Evolutionary conservation across 2,329 filamentous ascomycete species (phyloP).

Genomic region (Trichoderma gracile): DNA sequence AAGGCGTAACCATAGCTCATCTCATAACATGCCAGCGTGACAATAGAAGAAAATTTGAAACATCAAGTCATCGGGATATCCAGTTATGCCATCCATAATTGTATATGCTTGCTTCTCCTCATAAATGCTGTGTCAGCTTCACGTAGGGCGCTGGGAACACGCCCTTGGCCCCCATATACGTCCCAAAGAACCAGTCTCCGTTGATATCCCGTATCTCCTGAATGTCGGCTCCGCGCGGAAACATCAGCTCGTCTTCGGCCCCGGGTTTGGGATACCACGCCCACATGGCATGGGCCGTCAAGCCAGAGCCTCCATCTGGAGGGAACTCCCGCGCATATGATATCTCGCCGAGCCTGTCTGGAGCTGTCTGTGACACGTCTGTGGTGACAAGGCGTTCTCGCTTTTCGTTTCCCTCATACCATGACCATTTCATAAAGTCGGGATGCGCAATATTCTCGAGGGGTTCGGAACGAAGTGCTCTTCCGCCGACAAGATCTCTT

Average conservation of each 20-base stretch:
- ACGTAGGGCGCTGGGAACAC: constrained; percentile 82
- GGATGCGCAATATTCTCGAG: constrained; percentile 41
- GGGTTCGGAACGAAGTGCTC: constrained; percentile 63
- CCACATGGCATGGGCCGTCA: constrained; percentile 67
- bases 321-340: constrained; percentile 55
- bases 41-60: no score
- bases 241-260: constrained; percentile 74
- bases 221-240: constrained; percentile 81
- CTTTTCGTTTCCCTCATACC: constrained; percentile 46
- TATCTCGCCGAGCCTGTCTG: constrained; percentile 35
- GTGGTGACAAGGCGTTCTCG: constrained; percentile 51
- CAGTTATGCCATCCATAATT: not conserved
- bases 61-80: no score
- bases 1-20: not conserved
- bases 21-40: no score
- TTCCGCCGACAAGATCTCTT: constrained; percentile 75
- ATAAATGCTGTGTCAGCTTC: constrained; percentile 39
- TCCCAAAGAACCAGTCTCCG: constrained; percentile 85
- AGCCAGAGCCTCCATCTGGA: constrained; percentile 72
- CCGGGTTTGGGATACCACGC: constrained; percentile 70
- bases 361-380: constrained; percentile 51
- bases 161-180: constrained; percentile 77
- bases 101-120: not conserved
- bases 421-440: constrained; percentile 54
- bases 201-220: constrained; percentile 84